Percentiles rank a stretch among this genome's conserved stretches.
Evolutionary conservation across 768 basidiomycete genomes (phyloP).

Genomic region (Chlorophyllum brunneum): DNA sequence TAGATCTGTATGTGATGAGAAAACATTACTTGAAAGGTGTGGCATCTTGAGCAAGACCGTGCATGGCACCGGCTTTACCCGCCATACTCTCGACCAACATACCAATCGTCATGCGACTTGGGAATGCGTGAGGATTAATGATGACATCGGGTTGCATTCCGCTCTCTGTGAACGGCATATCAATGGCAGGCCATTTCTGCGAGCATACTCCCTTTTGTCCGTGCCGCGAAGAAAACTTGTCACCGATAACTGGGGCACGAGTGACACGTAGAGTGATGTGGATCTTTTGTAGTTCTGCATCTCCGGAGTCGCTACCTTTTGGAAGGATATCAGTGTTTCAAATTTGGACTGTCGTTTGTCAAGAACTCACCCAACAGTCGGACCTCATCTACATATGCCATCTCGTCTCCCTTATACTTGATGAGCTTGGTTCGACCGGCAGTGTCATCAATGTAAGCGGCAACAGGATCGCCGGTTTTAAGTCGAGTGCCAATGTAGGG

Average conservation of each 20-base stretch:
- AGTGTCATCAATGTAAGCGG: conserved; percentile 85
- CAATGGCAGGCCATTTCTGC: conserved; percentile 96
- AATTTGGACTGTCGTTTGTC: conserved; percentile 1
- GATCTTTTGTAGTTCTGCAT: conserved; percentile 85
- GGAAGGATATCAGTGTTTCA: background rate
- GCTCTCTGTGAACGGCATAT: conserved; percentile 99
- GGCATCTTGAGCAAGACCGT: conserved; percentile 96
- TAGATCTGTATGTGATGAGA: conserved; percentile 9
- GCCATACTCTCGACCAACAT: conserved; percentile 99
- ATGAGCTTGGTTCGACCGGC: conserved; percentile 78
- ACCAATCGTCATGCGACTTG: conserved; percentile 99
- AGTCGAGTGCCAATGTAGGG: conserved; percentile 74
- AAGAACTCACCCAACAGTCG: conserved; percentile 71
- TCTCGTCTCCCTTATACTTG: conserved; percentile 97
- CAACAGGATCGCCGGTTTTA: conserved; percentile 72
- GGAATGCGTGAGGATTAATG: conserved; percentile 99
- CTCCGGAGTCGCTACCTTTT: conserved; percentile 80
- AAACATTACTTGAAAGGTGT: conserved; percentile 86
- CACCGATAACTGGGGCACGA: conserved; percentile 94
- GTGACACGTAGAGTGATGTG: conserved; percentile 92
- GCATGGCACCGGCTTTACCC: conserved; percentile 98
- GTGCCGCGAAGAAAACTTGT: conserved; percentile 98
- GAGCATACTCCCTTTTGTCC: conserved; percentile 99
- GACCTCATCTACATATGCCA: conserved; percentile 85
- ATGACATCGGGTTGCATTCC: conserved; percentile 99